Base-by-base conservation (phyloP, 1,284 basidiomycete genomes). In the Caloboletus firmus region DNA sequence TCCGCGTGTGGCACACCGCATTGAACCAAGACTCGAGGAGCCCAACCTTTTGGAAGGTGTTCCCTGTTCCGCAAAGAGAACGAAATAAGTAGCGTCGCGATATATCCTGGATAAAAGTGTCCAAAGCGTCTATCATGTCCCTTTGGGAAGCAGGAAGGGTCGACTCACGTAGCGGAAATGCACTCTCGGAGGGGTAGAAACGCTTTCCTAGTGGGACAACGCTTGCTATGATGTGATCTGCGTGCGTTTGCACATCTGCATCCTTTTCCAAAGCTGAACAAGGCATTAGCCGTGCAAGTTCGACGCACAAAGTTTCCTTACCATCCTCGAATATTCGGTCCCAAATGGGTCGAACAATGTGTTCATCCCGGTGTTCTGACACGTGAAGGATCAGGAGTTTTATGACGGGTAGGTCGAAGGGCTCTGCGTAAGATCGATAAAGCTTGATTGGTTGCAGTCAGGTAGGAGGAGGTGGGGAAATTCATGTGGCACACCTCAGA, bases 351-450 rank as follows among this genome's bases (percentile, higher is more conserved):
- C 83, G 79, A 9, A 93, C 87, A 30, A 97, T 75, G 49, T 80
- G 82, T 55, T 91, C 85, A 64, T 99, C 93, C 17, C 88, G 85
- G 67, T 95, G 92, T 68, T 96, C 94, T 9, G 97, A 93, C 5
- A 96, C 89, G 67, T 97, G 91, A 55, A 98, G 80, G 67, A 98
- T 95, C 35, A 98, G 79, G 20, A 99, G 79, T 70, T 96, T 93
- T 67, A 93, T 83, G 46, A 88, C 81, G 12, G 90, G 83, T 32
- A 98, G 77, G 61, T 91, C 85, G 61, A 95, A 91, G 1, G 95
- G 91, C 51, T 94, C 82, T 0, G 95, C 95, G 66, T 92, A 96
- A 55, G 87, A 79, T 74, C 89, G 86, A 69, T 93, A 99, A 45
- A 99, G 79, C 92, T 95, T 64, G 40, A 53, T 46, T 22, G 34